Evolutionary conservation across 2,329 filamentous ascomycete genomes (phyloP).

Genomic region (Pseudopyricularia javanii): DNA sequence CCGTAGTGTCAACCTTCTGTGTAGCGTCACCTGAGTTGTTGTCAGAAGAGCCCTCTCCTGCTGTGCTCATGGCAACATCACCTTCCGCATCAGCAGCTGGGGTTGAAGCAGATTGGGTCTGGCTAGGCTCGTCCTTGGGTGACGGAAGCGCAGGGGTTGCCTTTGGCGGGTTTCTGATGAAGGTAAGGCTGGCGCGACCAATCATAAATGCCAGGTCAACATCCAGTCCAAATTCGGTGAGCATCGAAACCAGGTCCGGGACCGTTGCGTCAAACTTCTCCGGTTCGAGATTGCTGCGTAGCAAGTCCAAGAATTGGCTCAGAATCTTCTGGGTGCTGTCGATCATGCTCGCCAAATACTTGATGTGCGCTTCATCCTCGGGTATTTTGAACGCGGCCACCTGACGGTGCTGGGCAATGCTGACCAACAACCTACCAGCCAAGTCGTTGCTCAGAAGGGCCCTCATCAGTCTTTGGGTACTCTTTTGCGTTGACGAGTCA

Average conservation of each 20-base stretch:
- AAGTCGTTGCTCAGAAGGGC: conserved; percentile 68
- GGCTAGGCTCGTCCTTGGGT: conserved; percentile 18
- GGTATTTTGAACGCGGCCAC: conserved; percentile 68
- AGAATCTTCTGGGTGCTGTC: conserved; percentile 84
- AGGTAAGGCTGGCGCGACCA: conserved; percentile 60
- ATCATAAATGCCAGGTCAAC: conserved; percentile 77
- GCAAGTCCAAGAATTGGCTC: conserved; percentile 77
- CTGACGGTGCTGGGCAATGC: conserved; percentile 81
- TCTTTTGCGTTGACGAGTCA: conserved; percentile 54
- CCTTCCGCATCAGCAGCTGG: conserved; percentile 36
- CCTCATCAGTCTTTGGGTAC: conserved; percentile 68
- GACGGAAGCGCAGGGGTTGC: conserved; percentile 11
- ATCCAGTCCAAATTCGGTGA: conserved; percentile 69
- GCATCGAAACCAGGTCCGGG: conserved; percentile 61
- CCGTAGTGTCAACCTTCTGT: conserved; percentile 5
- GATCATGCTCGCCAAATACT: conserved; percentile 75
- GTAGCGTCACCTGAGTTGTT: background rate
- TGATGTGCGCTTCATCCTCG: conserved; percentile 67
- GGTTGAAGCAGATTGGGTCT: conserved; percentile 10
- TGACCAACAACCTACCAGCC: conserved; percentile 72
- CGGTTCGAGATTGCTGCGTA: conserved; percentile 65
- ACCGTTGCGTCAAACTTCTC: conserved; percentile 70
- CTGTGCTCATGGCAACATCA: conserved; percentile 38
- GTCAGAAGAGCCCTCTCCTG: conserved; percentile 5
- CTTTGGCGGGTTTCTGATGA: conserved; percentile 28